Conservation (phyloP, 2,329 filamentous ascomycete species). For the Sarocladiaceae sp. region DNA sequence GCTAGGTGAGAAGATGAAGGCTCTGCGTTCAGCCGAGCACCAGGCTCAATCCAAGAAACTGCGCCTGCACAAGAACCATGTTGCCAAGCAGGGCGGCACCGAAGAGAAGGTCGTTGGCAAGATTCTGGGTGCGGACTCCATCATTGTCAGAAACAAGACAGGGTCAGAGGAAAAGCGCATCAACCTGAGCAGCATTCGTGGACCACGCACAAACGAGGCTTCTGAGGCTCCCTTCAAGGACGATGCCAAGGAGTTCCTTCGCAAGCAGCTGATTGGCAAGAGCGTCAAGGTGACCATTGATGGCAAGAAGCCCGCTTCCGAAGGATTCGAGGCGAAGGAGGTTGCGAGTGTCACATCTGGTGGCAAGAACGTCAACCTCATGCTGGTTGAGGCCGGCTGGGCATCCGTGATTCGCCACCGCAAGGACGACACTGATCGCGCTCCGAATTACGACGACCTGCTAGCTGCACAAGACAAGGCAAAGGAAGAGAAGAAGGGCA, state of each 20-base stretch:
- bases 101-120: constrained; percentile 80
- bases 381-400: constrained; percentile 88
- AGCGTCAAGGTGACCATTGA: constrained; percentile 87
- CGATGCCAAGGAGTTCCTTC: constrained; percentile 92
- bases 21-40: constrained; percentile 82
- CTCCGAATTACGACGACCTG: constrained; percentile 88
- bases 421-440: constrained; percentile 90
- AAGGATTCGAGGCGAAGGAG: constrained; percentile 91
- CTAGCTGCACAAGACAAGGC: constrained; percentile 76
- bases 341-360: constrained; percentile 83
- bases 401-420: constrained; percentile 92
- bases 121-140: constrained; percentile 82
- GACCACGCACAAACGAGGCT: constrained; percentile 83
- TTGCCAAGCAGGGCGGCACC: constrained; percentile 65
- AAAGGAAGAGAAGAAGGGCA: constrained; percentile 84
- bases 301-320: constrained; percentile 82
- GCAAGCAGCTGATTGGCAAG: constrained; percentile 93
- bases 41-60: constrained; percentile 71
- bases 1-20: constrained; percentile 82
- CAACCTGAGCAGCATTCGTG: constrained; percentile 87
- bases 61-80: constrained; percentile 77
- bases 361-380: constrained; percentile 80
- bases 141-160: constrained; percentile 79
- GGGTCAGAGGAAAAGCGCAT: constrained; percentile 81
- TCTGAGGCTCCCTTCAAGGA: constrained; percentile 85